Percentiles rank a stretch among this genome's conserved stretches.
Evolutionary conservation across 352 stramenopile genomes (phyloP).

Genomic region (Achlya hypogyna): DNA sequence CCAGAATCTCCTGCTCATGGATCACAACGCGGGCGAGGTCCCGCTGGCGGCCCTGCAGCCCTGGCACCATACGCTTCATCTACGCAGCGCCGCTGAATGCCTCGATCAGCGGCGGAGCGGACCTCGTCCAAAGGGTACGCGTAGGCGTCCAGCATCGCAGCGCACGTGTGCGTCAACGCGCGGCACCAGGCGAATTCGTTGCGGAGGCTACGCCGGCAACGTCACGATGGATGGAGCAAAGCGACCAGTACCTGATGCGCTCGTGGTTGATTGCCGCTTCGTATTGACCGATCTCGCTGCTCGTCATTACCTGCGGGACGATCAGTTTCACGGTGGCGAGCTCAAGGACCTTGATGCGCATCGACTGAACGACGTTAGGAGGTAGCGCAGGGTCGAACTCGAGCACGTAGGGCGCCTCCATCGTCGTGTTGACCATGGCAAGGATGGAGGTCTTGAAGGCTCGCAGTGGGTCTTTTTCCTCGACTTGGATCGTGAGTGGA

Average conservation of each 20-base stretch:
- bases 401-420: slow-evolving; percentile 1
- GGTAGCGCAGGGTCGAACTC: neutral
- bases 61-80: neutral
- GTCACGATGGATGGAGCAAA: neutral
- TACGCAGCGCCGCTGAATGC: neutral
- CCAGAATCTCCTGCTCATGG: slow-evolving; percentile 7
- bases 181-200: slow-evolving; percentile 14
- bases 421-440: slow-evolving; percentile 17
- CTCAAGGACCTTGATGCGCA: slow-evolving; percentile 13
- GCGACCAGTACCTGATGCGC: slow-evolving; percentile 3
- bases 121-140: neutral
- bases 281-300: neutral
- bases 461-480: neutral
- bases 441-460: slow-evolving; percentile 17
- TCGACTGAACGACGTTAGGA: slow-evolving; percentile 2
- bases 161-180: neutral
- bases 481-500: slow-evolving; percentile 7
- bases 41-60: neutral
- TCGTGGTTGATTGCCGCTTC: neutral
- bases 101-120: neutral
- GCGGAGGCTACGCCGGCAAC: slow-evolving; percentile 2
- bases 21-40: neutral
- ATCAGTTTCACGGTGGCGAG: neutral
- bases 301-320: slow-evolving; percentile 1
- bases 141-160: slow-evolving; percentile 4